Conservation (phyloP, 1,284 basidiomycete genomes). For the Cerrena zonata region DNA sequence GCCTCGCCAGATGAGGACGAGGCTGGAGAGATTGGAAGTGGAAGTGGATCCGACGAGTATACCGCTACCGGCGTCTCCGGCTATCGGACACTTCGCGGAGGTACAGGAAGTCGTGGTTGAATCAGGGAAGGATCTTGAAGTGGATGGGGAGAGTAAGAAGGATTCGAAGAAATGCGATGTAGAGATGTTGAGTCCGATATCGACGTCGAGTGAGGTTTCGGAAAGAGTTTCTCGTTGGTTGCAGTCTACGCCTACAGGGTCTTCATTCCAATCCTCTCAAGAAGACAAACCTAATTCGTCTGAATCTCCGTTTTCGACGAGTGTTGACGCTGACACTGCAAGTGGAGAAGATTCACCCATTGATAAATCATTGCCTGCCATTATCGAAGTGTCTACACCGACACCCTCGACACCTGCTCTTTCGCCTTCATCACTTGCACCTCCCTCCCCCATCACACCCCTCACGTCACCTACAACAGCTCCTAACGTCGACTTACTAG, state of each 20-base stretch:
- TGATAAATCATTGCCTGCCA: background rate
- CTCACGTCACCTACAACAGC: background rate
- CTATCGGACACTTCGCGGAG: background rate
- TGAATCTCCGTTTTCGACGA: no score
- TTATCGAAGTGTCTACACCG: background rate
- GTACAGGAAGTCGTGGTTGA: background rate
- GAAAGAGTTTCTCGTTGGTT: slow-evolving; percentile 6
- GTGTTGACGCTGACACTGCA: no score
- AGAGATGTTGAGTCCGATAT: background rate
- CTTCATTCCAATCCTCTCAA: background rate
- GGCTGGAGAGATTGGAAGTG: background rate
- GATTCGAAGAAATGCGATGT: background rate
- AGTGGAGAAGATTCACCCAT: background rate
- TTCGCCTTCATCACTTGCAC: background rate
- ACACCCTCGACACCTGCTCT: background rate
- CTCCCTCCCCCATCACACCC: background rate
- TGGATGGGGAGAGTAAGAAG: background rate
- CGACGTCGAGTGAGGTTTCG: background rate
- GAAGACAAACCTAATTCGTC: background rate
- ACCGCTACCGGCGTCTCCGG: background rate
- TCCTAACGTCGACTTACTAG: no score
- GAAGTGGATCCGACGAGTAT: background rate
- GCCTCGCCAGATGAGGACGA: background rate
- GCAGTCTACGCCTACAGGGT: slow-evolving; percentile 1
- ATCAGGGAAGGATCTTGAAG: background rate